Evolutionary conservation across 129 eudicot genomes (phyloP).

Genomic region (Erigeron canadensis): DNA sequence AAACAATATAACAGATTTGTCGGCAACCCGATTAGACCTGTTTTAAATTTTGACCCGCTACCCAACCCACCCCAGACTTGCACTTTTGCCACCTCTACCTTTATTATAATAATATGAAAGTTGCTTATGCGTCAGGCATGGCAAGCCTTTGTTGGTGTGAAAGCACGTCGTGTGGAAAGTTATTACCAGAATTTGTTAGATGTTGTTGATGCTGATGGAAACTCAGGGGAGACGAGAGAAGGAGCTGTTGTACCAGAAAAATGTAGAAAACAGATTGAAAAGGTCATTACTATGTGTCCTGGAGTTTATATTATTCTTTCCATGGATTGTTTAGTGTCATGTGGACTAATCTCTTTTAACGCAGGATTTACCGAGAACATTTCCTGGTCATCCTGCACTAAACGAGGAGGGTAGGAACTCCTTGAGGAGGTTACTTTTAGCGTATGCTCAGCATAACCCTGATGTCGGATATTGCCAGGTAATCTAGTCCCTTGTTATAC

Average conservation of each 20-base stretch:
- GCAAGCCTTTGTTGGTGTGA: constrained; percentile 98
- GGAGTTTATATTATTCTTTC: constrained; percentile 46
- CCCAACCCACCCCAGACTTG: neutral
- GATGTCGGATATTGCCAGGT: constrained; percentile 99
- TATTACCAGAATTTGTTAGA: constrained; percentile 80
- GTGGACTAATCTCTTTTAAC: constrained; percentile 36
- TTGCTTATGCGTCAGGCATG: constrained; percentile 60
- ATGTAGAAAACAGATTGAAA: constrained; percentile 93
- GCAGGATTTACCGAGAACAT: constrained; percentile 95
- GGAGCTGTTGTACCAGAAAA: constrained; percentile 51
- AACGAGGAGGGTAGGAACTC: constrained; percentile 86
- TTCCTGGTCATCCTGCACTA: constrained; percentile 99
- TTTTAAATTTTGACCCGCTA: neutral
- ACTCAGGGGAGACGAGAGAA: constrained; percentile 13
- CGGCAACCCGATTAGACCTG: neutral
- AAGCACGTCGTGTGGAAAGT: constrained; percentile 71
- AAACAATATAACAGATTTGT: no score
- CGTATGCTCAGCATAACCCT: constrained; percentile 93
- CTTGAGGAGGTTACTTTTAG: constrained; percentile 79
- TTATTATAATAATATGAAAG: constrained; percentile 15
- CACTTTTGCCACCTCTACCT: constrained; percentile 3
- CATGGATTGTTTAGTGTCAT: constrained; percentile 14
- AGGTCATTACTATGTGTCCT: constrained; percentile 76
- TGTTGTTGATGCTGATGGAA: constrained; percentile 39
- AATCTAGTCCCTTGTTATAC: constrained; percentile 17